Percentiles rank a stretch among this genome's conserved stretches.
These are phyloP conservation scores for Leishmania gerbilli DNA, from an alignment of 208 protist genomes.

Conservation along the genomic window DNA sequence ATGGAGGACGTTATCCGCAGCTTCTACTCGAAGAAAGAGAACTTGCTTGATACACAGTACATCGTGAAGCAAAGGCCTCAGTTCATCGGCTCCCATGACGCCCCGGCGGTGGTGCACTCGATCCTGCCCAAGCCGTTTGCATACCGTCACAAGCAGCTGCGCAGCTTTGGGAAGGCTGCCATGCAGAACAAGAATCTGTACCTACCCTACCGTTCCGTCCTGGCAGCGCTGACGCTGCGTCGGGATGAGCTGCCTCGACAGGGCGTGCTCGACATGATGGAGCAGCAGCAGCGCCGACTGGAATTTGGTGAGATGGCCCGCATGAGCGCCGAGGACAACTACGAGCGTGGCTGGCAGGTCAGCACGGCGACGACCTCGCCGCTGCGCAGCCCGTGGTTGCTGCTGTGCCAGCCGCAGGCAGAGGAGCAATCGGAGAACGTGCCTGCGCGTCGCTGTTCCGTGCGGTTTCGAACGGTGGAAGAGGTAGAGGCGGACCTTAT, in stretches of 20 bases:
- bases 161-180: constrained; percentile 3
- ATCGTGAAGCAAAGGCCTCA: constrained; percentile 58
- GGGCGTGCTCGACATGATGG: constrained; percentile 61
- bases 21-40: constrained; percentile 72
- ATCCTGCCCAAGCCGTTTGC: constrained; percentile 77
- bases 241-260: constrained; percentile 46
- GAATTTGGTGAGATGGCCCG: constrained; percentile 60
- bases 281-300: constrained; percentile 52
- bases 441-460: constrained; percentile 12
- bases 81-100: constrained; percentile 48
- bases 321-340: constrained; percentile 67
- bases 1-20: constrained; percentile 70
- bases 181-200: constrained; percentile 20
- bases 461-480: constrained; percentile 28
- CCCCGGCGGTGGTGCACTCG: constrained; percentile 72
- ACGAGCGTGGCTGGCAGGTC: constrained; percentile 27
- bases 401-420: constrained; percentile 38
- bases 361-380: constrained; percentile 1
- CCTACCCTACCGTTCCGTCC: constrained; percentile 37
- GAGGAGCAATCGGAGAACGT: constrained; percentile 16
- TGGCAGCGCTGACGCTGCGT: constrained; percentile 38
- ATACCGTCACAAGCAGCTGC: constrained; percentile 54
- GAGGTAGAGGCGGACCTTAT: constrained; percentile 30
- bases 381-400: constrained; percentile 63
- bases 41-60: constrained; percentile 74